Evolutionary conservation across 495 filamentous ascomycete species (phyloP), one percentile per base, ranked within the genome.

Genomic region (Neurospora discreta): DNA sequence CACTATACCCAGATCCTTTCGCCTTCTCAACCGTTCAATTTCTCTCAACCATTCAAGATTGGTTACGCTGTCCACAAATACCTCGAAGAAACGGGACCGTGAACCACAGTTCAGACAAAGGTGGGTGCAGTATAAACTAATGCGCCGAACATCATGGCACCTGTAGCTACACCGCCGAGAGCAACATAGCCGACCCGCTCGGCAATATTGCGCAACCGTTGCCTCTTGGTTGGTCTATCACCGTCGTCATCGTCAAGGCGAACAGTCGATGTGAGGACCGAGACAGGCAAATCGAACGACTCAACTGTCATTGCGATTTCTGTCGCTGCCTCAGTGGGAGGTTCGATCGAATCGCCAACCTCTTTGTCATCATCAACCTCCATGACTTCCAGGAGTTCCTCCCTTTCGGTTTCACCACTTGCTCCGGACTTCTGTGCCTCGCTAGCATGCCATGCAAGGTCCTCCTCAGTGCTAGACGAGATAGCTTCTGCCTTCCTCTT

Each of bases 81-180:
- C 7, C n/a, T 46, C 9, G n/a, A 20, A 9, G n/a, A 46, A 23
- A 20, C 11, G 46, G 4, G 20, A 26, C 46, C 46, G 11, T 58
- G 10, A 23, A 26, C 20, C 16, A 16, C 15, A 4, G 15, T 41
- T 77, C 69, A 80, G 30, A 58, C 70, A 38, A 81, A 80, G 10
- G 82, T 80, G 3, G 83, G 83, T 13, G 83, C 83, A 1, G 83
- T 83, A 46, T 80, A 80, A 33, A 84, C 78, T 38, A 85, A 74
- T 7, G 77, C 77, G 5, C 76, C 76, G 46, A 85, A 75, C 4
- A 84, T 74, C 75, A 80, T 78, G 39, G 78, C 78, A 3, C 81
- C 82, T 0, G 82, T 74, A n/a, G 77, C 76, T 39, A 81, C 77
- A 36, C 82, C 82, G 23, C 83, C 83, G 2, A 83, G 76, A 8